Base-by-base conservation (phyloP, 441 rosid genomes). In the Eutrema salsugineum region DNA sequence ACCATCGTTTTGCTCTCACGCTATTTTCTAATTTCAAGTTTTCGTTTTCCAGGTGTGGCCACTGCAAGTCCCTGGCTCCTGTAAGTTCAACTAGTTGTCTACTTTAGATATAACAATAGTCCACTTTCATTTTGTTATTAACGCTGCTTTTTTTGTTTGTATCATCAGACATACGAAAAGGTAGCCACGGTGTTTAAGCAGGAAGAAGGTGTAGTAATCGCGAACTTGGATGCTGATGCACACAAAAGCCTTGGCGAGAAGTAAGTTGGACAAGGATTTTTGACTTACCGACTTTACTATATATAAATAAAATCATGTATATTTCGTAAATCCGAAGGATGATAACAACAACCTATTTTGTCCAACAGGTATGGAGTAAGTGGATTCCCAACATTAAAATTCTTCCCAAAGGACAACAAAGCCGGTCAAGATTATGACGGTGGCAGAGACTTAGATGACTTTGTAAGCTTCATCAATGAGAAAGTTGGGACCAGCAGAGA, bases 401-500 rank as follows among this genome's bases (percentile, higher is more conserved):
- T 93, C 78, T 95, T 95, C 69, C 95, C 98, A 9, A 89, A 84
- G 72, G 79, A 86, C 78, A 91, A 93, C 84, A 93, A 91, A 82
- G 99, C 83, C 12, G 99, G 99, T 63, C 94, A 90, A 79, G 97
- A 90, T 5, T 94, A 92, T 58, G 97, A 87, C 3, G 98, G 93
- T 8, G 97, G 94, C 43, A 82, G 94, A 81, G 96, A 89, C 68
- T 70, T 92, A 44, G 98, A 88, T 28, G 98, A 89, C 80, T 90
- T 94, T 70, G 98, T 92, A 20, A 79, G 58, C 78, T 89, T 92
- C 83, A 84, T 94, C 62, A 94, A 94, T 55, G 93, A 88, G 62
- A 92, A 86, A 78, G 64, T 75, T 75, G 96, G 97, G 67, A 87
- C 94, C 46, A 89, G 88, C 73, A 88, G 99, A 38, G 97, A 92